phyloP scores from a whole-genome alignment of 1,139 yeast species.

The Pichia sorboxylosa region DNA sequence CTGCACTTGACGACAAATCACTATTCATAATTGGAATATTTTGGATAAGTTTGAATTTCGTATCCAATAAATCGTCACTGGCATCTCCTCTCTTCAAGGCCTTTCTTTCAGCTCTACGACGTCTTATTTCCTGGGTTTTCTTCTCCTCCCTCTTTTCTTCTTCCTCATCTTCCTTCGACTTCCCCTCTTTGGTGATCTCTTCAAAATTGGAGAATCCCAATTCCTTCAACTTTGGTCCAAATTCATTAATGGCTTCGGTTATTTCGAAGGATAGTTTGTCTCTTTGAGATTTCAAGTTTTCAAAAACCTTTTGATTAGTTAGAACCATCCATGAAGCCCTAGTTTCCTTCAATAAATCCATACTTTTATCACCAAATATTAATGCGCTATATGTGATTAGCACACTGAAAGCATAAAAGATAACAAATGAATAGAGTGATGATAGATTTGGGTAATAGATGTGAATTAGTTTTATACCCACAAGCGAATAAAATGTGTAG shows the following conservation, averaged over 20 bases:
- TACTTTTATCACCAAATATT: slow-evolving; percentile 83
- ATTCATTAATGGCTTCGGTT: slow-evolving; percentile 53
- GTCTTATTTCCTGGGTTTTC: slow-evolving; percentile 42
- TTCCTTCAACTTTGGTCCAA: slow-evolving; percentile 72
- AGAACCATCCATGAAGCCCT: slow-evolving; percentile 73
- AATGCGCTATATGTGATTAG: slow-evolving; percentile 77
- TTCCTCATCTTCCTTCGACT: slow-evolving; percentile 32
- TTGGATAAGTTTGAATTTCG: slow-evolving; percentile 15
- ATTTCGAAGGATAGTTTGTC: slow-evolving; percentile 45
- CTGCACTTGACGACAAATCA: slow-evolving; percentile 21
- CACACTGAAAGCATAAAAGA: slow-evolving; percentile 47
- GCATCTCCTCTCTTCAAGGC: slow-evolving; percentile 1
- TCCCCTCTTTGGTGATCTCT: slow-evolving; percentile 31
- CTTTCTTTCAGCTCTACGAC: slow-evolving; percentile 26
- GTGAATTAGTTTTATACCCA: slow-evolving; percentile 41
- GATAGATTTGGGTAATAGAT: slow-evolving; percentile 25
- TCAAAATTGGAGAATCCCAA: slow-evolving; percentile 47
- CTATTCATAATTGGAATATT: slow-evolving; percentile 22
- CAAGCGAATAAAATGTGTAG: slow-evolving; percentile 65
- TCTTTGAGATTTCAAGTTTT: slow-evolving; percentile 45
- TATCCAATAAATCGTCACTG: slow-evolving; percentile 2
- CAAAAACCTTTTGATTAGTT: slow-evolving; percentile 43
- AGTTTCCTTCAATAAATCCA: slow-evolving; percentile 75
- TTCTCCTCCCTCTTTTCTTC: slow-evolving; percentile 46
- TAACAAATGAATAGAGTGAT: slow-evolving; percentile 29